Evolutionary conservation across 2,329 filamentous ascomycete species (phyloP).

Genomic region (Diaporthe sp.): DNA sequence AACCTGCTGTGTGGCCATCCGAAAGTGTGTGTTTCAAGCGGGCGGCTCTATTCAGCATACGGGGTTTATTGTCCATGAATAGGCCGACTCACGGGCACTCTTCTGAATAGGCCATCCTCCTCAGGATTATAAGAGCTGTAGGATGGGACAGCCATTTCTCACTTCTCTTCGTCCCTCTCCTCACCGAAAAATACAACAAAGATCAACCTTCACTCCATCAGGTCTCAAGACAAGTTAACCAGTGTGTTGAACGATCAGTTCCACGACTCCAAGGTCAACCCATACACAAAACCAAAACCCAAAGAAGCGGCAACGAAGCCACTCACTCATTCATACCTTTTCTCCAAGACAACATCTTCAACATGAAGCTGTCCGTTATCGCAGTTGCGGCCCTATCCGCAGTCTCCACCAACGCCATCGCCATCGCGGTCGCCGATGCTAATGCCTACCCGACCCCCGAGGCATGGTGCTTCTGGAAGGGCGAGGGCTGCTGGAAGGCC

Average conservation of each 20-base stretch:
- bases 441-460: constrained; percentile 44
- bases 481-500: constrained; percentile 60
- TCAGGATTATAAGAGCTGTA: constrained; percentile 31
- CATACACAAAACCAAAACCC: constrained; percentile 3
- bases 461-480: constrained; percentile 53
- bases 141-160: background rate
- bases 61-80: constrained; percentile 39
- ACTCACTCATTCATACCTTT: constrained; percentile 13
- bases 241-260: constrained; percentile 39
- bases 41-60: constrained; percentile 23
- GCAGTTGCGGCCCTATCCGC: constrained; percentile 46
- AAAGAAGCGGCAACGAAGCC: background rate
- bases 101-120: constrained; percentile 30
- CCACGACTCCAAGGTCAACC: constrained; percentile 38
- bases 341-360: constrained; percentile 36
- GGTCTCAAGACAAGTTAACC: constrained; percentile 39
- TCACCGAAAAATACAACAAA: constrained; percentile 27
- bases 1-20: background rate
- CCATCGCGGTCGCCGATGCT: constrained; percentile 45
- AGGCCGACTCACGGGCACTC: background rate
- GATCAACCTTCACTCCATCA: constrained; percentile 32
- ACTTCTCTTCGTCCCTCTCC: constrained; percentile 7
- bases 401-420: constrained; percentile 47
- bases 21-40: background rate
- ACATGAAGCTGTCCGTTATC: constrained; percentile 50